Evolutionary conservation across 2,329 filamentous ascomycete genomes (phyloP), one percentile per base, ranked within the genome.

Genomic region (Fusarium guadeloupense): DNA sequence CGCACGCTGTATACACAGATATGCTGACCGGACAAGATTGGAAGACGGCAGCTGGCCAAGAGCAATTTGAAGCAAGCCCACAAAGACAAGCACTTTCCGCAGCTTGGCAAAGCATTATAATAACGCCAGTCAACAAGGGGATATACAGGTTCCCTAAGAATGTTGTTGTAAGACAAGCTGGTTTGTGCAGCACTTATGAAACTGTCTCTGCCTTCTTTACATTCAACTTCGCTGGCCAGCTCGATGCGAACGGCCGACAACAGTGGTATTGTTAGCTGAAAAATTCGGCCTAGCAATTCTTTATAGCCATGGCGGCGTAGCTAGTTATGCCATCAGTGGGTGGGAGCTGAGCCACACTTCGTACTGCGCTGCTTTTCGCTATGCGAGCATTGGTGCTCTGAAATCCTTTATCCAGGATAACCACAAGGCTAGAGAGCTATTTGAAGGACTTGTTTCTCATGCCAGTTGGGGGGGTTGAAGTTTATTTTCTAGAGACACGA

Each of bases 401-500:
- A 26, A 21, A 12, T 17, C 20, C 6, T 45, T 55, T 14, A n/a
- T 51, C 7, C 19, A 35, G 21, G 40, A 12, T 9, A 9, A 28
- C 26, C 4, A 9, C 26, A 28, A 12, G 10, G 26, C 26, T 28
- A 28, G 26, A 12, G 10, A 28, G 26, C 26, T 28, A 12, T 12
- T 28, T 9, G 26, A 28, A 28, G 6, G 26, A 12, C 26, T 28
- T 9, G 4, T 9, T 4, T 28, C 26, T 28, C 26, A 9, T 28
- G 9, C 6, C 12, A n/a, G 26, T 10, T 1, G 34, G 30, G 4
- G 52, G 46, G 8, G n/a, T 39, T 8, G 39, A 55, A 17, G 8
- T 55, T 3, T 39, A 55, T 13, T 45, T 44, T 17, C 12, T 55
- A 14, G 52, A 55, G 14, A 43, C 41, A 13, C 45, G 45, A 8